phyloP scores from a whole-genome alignment of 805 yeast genomes.

The Saccharomyces mikatae region DNA sequence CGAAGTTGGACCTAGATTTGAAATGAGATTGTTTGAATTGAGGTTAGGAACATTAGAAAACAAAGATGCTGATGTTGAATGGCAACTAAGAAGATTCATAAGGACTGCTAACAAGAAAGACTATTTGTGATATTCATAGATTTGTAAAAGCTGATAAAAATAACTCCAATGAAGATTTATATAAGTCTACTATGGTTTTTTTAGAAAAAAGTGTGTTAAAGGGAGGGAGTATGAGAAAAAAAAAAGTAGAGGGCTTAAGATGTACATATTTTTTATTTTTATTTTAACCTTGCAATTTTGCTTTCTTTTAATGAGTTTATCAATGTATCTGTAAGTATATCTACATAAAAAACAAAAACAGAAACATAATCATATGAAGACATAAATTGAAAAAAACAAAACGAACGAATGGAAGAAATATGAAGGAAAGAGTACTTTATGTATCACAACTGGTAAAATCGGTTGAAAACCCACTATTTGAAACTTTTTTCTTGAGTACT shows the following conservation, averaged over 20 bases:
- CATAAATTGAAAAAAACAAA: not conserved
- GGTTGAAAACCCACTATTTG: conserved; percentile 1
- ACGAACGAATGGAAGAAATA: not conserved
- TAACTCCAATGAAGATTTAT: not conserved
- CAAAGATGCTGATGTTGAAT: conserved; percentile 95
- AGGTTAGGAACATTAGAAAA: conserved; percentile 87
- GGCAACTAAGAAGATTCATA: conserved; percentile 88
- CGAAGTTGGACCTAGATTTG: conserved; percentile 98
- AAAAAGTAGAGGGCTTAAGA: not conserved
- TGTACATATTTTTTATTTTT: not conserved
- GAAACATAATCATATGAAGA: not conserved
- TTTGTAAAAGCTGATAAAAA: not conserved
- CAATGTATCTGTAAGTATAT: not conserved
- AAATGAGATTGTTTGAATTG: conserved; percentile 86
- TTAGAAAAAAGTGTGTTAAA: not conserved
- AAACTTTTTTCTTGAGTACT: conserved; percentile 18
- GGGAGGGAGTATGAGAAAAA: conserved; percentile 1
- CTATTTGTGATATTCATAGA: conserved; percentile 40
- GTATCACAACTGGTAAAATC: not conserved
- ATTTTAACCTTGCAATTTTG: not conserved
- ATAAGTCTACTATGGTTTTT: not conserved
- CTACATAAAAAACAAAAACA: not conserved
- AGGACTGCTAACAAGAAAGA: conserved; percentile 95
- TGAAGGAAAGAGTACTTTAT: not conserved
- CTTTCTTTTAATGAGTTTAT: not conserved